Evolutionary conservation across 192 early-diverging fungal genomes (phyloP).

Genomic region (Blastocladiella britannica): DNA sequence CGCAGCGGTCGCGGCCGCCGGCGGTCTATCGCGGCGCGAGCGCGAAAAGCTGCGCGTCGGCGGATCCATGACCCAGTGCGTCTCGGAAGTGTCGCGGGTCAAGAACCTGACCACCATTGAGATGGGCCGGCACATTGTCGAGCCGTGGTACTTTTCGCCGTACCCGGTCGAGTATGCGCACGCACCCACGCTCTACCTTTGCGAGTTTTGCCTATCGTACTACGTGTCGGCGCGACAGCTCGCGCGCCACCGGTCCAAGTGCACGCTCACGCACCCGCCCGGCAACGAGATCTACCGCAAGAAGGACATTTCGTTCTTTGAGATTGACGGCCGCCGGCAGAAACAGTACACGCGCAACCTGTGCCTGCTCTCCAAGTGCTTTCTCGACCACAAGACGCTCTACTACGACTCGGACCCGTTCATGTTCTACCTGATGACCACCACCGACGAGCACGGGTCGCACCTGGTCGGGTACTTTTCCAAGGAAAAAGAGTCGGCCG

Average conservation of each 20-base stretch:
- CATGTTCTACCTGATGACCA: constrained; percentile 87
- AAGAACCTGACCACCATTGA: constrained; percentile 87
- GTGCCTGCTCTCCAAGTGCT: constrained; percentile 85
- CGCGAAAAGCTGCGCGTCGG: constrained; percentile 79
- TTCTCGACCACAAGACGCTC: constrained; percentile 97
- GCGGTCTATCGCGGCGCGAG: no score
- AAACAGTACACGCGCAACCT: constrained; percentile 86
- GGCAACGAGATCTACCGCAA: constrained; percentile 98
- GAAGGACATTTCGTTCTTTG: constrained; percentile 82
- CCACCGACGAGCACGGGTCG: constrained; percentile 61
- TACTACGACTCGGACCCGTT: constrained; percentile 99
- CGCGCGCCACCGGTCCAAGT: constrained; percentile 64
- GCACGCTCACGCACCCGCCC: constrained; percentile 80
- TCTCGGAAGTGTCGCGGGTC: constrained; percentile 77
- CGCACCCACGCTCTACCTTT: constrained; percentile 63
- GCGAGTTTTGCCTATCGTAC: constrained; percentile 85
- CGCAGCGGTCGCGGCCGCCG: no score
- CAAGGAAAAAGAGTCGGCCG: constrained; percentile 92
- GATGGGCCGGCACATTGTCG: constrained; percentile 77
- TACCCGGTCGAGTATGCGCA: constrained; percentile 77
- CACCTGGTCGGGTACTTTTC: constrained; percentile 96
- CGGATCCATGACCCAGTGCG: constrained; percentile 93
- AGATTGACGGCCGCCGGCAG: constrained; percentile 91
- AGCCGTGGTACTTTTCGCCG: constrained; percentile 98
- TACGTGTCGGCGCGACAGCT: constrained; percentile 53